Percentiles rank a stretch among this genome's conserved stretches.
Conservation (phyloP, 2,329 filamentous ascomycete species). For the Fusarium sp. region DNA sequence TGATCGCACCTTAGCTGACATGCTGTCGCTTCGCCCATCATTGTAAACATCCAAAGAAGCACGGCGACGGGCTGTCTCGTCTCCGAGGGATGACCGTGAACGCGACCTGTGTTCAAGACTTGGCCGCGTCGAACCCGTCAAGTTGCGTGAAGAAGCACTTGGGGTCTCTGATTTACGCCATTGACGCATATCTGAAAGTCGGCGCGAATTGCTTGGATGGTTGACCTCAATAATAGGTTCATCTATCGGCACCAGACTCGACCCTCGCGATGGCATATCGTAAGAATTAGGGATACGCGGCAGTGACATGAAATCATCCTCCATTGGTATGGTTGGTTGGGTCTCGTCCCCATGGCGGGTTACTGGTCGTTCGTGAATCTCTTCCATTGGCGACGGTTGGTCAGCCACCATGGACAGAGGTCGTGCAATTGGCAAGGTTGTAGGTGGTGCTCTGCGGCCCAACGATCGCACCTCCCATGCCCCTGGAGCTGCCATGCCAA, state of each 20-base stretch:
- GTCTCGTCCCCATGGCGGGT: constrained; percentile 50
- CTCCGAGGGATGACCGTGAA: constrained; percentile 42
- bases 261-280: constrained; percentile 43
- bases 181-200: constrained; percentile 53
- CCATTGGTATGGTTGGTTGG: constrained; percentile 15
- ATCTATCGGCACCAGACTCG: constrained; percentile 41
- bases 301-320: constrained; percentile 38
- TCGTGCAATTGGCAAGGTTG: constrained; percentile 64
- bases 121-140: constrained; percentile 30
- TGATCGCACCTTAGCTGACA: constrained; percentile 41
- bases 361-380: constrained; percentile 51
- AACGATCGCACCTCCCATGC: constrained; percentile 37
- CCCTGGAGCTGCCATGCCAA: constrained; percentile 30
- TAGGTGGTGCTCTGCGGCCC: constrained; percentile 56
- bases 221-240: constrained; percentile 38
- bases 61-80: constrained; percentile 47
- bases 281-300: constrained; percentile 28
- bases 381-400: constrained; percentile 61
- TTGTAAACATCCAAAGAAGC: constrained; percentile 55
- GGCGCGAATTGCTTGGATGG: constrained; percentile 48
- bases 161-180: constrained; percentile 49
- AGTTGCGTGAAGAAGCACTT: constrained; percentile 24
- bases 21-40: constrained; percentile 43
- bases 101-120: constrained; percentile 40
- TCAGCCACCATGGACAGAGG: constrained; percentile 70